Percentiles rank a stretch among this genome's conserved stretches.
phyloP scores from a whole-genome alignment of 768 basidiomycete genomes.

The Hericium alpestre region DNA sequence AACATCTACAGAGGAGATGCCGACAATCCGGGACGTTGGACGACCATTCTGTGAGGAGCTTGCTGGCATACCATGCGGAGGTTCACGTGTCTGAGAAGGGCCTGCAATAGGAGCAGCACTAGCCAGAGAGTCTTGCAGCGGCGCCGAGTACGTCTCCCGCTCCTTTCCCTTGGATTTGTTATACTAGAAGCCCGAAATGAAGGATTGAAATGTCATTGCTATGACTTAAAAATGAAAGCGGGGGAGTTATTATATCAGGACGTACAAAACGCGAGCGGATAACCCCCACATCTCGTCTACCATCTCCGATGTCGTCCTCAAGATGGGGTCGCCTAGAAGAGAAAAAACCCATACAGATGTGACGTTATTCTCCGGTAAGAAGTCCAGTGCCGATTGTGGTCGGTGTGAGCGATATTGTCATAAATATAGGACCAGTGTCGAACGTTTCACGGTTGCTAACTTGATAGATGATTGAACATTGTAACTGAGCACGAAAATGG shows the following conservation, averaged over 20 bases:
- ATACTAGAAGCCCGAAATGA: slow-evolving; percentile 17
- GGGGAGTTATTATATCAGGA: slow-evolving; percentile 6
- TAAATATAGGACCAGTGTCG: no score
- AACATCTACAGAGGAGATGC: neutral
- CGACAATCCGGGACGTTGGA: neutral
- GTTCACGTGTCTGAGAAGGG: slow-evolving; percentile 10
- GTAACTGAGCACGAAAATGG: no score
- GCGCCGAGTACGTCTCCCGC: slow-evolving; percentile 15
- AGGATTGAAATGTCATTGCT: neutral
- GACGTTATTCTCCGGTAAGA: no score
- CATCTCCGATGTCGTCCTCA: slow-evolving; percentile 9
- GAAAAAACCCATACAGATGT: slow-evolving; percentile 27
- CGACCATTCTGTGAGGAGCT: neutral
- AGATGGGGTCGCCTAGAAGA: slow-evolving; percentile 27
- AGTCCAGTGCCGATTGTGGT: no score
- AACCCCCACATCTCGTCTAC: slow-evolving; percentile 19
- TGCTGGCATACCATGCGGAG: neutral
- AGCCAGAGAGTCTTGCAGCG: slow-evolving; percentile 10
- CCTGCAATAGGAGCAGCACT: slow-evolving; percentile 11
- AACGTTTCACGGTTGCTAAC: no score
- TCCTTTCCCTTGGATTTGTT: slow-evolving; percentile 22
- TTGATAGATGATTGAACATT: no score
- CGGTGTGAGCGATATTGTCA: no score
- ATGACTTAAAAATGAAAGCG: neutral
- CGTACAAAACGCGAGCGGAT: slow-evolving; percentile 31